phyloP scores from a whole-genome alignment of 768 basidiomycete species.

The Panaeolus cyanescens region DNA sequence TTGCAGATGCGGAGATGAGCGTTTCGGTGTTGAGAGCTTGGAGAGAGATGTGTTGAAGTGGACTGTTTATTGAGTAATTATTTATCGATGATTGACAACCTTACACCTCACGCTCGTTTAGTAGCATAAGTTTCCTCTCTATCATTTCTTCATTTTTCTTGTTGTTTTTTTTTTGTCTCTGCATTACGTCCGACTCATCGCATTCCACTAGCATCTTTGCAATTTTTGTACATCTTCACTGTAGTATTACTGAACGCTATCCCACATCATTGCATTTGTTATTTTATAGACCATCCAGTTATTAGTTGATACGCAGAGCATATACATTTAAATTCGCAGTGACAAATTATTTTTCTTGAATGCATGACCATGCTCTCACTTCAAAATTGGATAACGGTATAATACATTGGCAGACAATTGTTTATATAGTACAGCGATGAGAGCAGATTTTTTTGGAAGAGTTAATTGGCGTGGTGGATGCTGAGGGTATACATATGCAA shows the following conservation, averaged over 20 bases:
- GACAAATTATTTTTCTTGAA: neutral
- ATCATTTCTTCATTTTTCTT: no score
- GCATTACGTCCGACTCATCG: neutral
- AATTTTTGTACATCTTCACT: neutral
- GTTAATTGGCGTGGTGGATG: neutral
- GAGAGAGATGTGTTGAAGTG: neutral
- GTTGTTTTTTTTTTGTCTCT: no score
- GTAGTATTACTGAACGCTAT: neutral
- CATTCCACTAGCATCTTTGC: neutral
- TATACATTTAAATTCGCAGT: neutral
- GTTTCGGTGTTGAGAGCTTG: neutral
- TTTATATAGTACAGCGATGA: neutral
- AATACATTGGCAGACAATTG: neutral
- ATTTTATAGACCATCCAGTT: neutral
- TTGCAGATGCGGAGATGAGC: neutral
- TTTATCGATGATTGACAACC: neutral
- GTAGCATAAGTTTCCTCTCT: neutral
- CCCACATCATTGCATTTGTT: neutral
- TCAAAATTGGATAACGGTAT: neutral
- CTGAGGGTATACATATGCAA: neutral
- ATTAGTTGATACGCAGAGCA: neutral
- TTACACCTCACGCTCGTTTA: neutral
- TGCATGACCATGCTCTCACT: neutral
- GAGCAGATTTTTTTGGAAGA: neutral
- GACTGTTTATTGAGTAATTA: neutral